These are phyloP conservation scores for Phytophthora nicotianae DNA, from an alignment of 352 stramenopile genomes.

Conservation along the genomic window DNA sequence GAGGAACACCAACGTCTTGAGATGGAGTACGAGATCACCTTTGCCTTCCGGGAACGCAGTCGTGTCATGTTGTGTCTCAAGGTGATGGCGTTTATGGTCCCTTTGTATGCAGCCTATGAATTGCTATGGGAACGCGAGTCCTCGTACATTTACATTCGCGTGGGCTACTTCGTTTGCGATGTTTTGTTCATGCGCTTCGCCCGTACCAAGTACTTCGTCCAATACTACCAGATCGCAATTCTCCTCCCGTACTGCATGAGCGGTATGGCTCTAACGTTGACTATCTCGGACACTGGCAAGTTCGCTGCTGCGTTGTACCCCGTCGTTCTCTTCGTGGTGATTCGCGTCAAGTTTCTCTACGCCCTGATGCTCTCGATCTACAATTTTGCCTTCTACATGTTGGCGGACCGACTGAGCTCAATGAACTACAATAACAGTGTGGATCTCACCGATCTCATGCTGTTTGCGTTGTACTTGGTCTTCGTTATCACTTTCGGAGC, in stretches of 20 bases:
- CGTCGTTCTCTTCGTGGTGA: slow-evolving; percentile 80
- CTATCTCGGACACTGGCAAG: slow-evolving; percentile 84
- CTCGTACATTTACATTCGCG: slow-evolving; percentile 69
- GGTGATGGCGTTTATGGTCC: slow-evolving; percentile 72
- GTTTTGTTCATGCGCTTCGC: slow-evolving; percentile 74
- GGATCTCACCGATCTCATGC: slow-evolving; percentile 57
- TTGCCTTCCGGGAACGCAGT: slow-evolving; percentile 67
- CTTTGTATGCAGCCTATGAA: slow-evolving; percentile 76
- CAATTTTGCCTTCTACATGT: slow-evolving; percentile 83
- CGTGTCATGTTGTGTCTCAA: slow-evolving; percentile 78
- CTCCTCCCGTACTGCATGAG: slow-evolving; percentile 70
- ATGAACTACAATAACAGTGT: slow-evolving; percentile 38
- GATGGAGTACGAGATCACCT: slow-evolving; percentile 74
- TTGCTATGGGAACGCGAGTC: slow-evolving; percentile 63
- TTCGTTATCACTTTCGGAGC: slow-evolving; percentile 78
- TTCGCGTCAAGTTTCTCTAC: slow-evolving; percentile 87
- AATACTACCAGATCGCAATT: slow-evolving; percentile 79
- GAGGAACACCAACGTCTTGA: slow-evolving; percentile 82
- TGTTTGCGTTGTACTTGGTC: slow-evolving; percentile 77
- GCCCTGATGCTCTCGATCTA: slow-evolving; percentile 73
- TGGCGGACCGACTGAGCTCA: slow-evolving; percentile 35
- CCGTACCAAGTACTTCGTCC: slow-evolving; percentile 69
- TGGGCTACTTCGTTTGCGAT: slow-evolving; percentile 72
- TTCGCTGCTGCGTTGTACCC: slow-evolving; percentile 84
- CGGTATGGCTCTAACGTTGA: slow-evolving; percentile 80